Conservation (phyloP, 176 grass and related monocot species). For the Themeda triandra region DNA sequence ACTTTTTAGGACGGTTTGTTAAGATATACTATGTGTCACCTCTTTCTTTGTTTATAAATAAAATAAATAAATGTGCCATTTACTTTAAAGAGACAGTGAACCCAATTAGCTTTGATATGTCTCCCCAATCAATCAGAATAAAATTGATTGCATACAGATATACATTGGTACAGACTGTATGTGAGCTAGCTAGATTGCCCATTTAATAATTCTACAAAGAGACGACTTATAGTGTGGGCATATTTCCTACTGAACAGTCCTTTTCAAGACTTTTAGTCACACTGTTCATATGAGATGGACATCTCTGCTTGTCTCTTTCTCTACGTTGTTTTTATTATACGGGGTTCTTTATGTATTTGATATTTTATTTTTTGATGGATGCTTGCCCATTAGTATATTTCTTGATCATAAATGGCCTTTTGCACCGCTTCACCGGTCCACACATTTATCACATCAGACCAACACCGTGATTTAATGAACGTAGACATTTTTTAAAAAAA, state of each 20-base stretch:
- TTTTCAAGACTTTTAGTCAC: conserved; percentile 11
- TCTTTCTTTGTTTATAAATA: neutral
- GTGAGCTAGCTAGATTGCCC: neutral
- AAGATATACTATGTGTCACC: neutral
- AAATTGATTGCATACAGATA: neutral
- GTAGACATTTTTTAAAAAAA: too few relatives aligned
- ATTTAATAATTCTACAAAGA: neutral
- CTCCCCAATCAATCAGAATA: neutral
- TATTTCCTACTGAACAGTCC: neutral
- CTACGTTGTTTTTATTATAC: neutral
- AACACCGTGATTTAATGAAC: neutral
- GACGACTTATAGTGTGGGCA: neutral
- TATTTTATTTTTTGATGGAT: neutral
- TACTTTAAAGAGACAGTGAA: neutral
- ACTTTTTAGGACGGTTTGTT: neutral
- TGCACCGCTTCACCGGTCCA: neutral
- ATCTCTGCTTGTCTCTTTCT: conserved; percentile 21
- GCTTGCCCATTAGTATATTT: neutral
- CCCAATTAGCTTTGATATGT: neutral
- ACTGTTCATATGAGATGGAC: conserved; percentile 7
- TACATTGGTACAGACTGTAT: neutral
- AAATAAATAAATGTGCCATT: neutral
- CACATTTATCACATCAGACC: neutral
- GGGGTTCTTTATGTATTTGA: neutral
- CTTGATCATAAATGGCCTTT: neutral